Percentiles rank a stretch among this genome's conserved stretches.
These are phyloP conservation scores for Lentinula sp. DNA, from an alignment of 768 basidiomycete species.

Conservation along the genomic window DNA sequence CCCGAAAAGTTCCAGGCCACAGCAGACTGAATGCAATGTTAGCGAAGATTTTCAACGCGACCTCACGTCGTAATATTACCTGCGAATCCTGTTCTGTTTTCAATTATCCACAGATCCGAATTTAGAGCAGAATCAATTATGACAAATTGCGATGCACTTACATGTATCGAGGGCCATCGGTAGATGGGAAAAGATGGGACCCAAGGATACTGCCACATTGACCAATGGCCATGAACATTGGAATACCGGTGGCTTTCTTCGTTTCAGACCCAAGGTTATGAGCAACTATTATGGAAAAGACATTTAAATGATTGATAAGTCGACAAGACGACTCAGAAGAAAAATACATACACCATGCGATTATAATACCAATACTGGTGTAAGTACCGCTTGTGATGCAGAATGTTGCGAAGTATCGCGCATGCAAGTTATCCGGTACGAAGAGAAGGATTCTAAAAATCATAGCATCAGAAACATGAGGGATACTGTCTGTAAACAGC, in stretches of 20 bases:
- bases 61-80: constrained; percentile 23
- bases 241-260: constrained; percentile 70
- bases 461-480: neutral
- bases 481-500: neutral
- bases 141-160: constrained; percentile 23
- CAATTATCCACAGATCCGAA: neutral
- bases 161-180: constrained; percentile 62
- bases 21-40: constrained; percentile 28
- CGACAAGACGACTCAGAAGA: neutral
- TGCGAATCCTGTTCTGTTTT: constrained; percentile 51
- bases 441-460: constrained; percentile 45
- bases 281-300: constrained; percentile 34
- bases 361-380: constrained; percentile 64
- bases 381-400: constrained; percentile 76
- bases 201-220: constrained; percentile 75
- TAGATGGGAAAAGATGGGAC: constrained; percentile 63
- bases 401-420: constrained; percentile 74
- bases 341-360: constrained; percentile 65
- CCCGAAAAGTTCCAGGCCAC: constrained; percentile 50
- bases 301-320: neutral
- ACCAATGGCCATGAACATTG: constrained; percentile 76
- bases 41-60: neutral
- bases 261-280: constrained; percentile 77
- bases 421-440: constrained; percentile 47
- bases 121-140: neutral